Percentiles rank a stretch among this genome's conserved stretches.
phyloP scores from a whole-genome alignment of 2,329 filamentous ascomycete genomes.

The Aspergillus udagawae region DNA sequence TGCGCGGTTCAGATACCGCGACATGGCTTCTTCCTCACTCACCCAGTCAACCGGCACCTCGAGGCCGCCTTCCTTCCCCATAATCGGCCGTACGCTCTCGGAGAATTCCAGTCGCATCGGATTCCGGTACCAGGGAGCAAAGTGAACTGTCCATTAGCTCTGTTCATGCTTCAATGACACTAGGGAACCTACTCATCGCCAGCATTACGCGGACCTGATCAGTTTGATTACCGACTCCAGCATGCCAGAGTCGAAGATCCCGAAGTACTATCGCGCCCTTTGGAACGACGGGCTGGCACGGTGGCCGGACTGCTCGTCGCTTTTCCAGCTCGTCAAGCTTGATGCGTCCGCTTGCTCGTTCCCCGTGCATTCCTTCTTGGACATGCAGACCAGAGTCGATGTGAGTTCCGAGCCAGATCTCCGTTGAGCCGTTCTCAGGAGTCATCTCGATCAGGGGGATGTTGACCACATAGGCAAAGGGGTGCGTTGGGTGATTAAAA shows the following conservation, averaged over 20 bases:
- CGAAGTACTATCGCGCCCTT: constrained; percentile 57
- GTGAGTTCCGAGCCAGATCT: constrained; percentile 59
- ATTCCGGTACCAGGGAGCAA: neutral
- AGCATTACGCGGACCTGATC: constrained; percentile 52
- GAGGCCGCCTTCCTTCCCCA: constrained; percentile 43
- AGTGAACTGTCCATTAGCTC: constrained; percentile 9
- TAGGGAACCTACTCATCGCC: constrained; percentile 42
- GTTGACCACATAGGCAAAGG: constrained; percentile 56
- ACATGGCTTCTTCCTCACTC: constrained; percentile 34
- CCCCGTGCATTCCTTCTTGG: constrained; percentile 51
- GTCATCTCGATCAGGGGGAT: constrained; percentile 50
- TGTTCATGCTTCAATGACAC: neutral
- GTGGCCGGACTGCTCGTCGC: constrained; percentile 37
- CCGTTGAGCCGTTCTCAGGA: constrained; percentile 53
- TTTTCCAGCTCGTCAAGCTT: constrained; percentile 31
- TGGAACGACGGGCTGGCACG: constrained; percentile 49
- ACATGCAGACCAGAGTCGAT: constrained; percentile 27
- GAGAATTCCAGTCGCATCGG: constrained; percentile 44
- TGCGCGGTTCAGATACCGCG: constrained; percentile 51
- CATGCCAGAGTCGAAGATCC: constrained; percentile 61
- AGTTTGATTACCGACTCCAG: constrained; percentile 55
- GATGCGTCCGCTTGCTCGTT: constrained; percentile 52
- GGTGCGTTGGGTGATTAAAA: constrained; percentile 52
- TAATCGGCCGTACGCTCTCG: constrained; percentile 45
- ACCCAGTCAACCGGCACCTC: constrained; percentile 52